These are phyloP conservation scores for Erodium maritimum DNA, from an alignment of 345 rosid genomes.

Conservation along the genomic window DNA sequence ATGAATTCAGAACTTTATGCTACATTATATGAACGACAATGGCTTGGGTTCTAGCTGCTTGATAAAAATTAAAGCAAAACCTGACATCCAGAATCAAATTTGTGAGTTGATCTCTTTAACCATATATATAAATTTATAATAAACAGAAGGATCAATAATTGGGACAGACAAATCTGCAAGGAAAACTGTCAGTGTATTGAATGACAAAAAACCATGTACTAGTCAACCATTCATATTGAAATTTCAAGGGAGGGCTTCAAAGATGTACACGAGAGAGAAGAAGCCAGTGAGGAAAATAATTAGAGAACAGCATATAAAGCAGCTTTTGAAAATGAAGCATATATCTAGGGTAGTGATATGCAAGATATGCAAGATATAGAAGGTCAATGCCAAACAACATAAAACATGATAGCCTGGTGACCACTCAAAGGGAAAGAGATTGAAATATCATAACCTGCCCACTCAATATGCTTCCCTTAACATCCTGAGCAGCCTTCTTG, in stretches of 20 bases:
- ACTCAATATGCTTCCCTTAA: conserved; percentile 57
- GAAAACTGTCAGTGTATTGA: background rate
- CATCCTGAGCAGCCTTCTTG: conserved; percentile 78
- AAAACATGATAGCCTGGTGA: background rate
- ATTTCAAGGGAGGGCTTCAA: background rate
- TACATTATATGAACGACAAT: background rate
- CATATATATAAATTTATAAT: too few species aligned
- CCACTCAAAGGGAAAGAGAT: background rate
- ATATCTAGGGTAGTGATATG: background rate
- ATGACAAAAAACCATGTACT: background rate
- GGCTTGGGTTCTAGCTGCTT: too few species aligned
- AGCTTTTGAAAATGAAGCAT: background rate
- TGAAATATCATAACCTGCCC: conserved; percentile 46
- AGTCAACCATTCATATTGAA: background rate
- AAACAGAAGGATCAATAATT: background rate
- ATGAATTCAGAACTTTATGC: background rate
- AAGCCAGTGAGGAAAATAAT: background rate
- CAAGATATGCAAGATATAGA: background rate
- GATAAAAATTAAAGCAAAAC: too few species aligned
- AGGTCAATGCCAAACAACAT: background rate
- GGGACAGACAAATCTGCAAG: background rate
- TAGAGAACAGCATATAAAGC: background rate
- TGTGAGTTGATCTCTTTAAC: too few species aligned
- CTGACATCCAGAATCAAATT: too few species aligned
- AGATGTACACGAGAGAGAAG: background rate